Conservation (phyloP, 192 early-diverging fungal genomes). For the Rhizoclosmatium sp. region DNA sequence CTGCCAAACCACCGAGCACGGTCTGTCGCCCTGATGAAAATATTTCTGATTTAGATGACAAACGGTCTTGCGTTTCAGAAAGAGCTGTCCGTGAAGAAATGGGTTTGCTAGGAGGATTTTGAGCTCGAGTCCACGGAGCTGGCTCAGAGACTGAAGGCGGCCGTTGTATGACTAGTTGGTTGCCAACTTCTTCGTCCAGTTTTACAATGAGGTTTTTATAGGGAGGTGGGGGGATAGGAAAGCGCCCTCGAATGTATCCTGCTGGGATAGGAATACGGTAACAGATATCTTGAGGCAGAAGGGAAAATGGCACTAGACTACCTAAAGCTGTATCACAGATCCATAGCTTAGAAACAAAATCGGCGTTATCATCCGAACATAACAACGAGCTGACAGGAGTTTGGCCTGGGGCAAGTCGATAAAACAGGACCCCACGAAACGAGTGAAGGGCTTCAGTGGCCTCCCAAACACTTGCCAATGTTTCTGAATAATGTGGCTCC, state of each 20-base stretch:
- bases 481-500: constrained; percentile 11
- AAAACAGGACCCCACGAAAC: constrained; percentile 28
- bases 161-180: too few relatives aligned
- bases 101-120: background rate
- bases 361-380: constrained; percentile 24
- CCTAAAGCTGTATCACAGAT: background rate
- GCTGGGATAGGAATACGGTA: too few relatives aligned
- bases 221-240: too few relatives aligned
- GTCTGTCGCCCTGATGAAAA: too few relatives aligned
- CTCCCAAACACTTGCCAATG: constrained; percentile 31
- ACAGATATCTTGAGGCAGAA: too few relatives aligned
- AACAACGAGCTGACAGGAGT: background rate
- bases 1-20: background rate
- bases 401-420: background rate
- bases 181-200: too few relatives aligned
- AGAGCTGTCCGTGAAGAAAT: background rate
- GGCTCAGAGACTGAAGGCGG: too few relatives aligned
- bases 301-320: background rate
- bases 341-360: background rate
- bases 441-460: constrained; percentile 26
- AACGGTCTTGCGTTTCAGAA: too few relatives aligned
- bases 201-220: too few relatives aligned
- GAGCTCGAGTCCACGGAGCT: too few relatives aligned
- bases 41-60: too few relatives aligned
- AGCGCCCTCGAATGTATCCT: too few relatives aligned